Percentiles rank a stretch among this genome's conserved stretches.
These are phyloP conservation scores for Fusarium cicatricum DNA, from an alignment of 2,329 filamentous ascomycete species.

Conservation along the genomic window DNA sequence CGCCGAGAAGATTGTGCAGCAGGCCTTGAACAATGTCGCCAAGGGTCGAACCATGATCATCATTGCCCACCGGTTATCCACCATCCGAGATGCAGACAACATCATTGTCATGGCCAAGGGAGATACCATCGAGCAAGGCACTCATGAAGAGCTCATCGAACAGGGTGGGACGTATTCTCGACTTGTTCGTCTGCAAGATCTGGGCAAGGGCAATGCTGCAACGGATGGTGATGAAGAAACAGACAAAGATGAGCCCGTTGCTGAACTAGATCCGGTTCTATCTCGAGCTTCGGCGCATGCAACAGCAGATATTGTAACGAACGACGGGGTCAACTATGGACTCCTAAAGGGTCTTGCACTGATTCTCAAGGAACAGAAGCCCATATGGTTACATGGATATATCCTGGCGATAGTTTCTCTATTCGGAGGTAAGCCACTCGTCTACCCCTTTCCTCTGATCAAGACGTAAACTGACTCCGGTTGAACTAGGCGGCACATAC, in stretches of 20 bases:
- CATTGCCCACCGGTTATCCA: conserved; percentile 69
- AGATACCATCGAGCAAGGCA: conserved; percentile 66
- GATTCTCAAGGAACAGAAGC: conserved; percentile 44
- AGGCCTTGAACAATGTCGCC: conserved; percentile 62
- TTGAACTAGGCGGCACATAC: conserved; percentile 47
- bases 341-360: conserved; percentile 44
- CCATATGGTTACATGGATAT: conserved; percentile 37
- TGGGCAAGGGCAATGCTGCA: conserved; percentile 37
- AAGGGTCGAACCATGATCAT: conserved; percentile 69
- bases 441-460: not conserved
- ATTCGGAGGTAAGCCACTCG: conserved; percentile 42
- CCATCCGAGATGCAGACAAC: conserved; percentile 68
- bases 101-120: conserved; percentile 72
- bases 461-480: not conserved
- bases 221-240: conserved; percentile 27
- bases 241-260: conserved; percentile 50
- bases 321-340: conserved; percentile 31
- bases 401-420: conserved; percentile 36
- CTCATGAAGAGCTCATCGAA: conserved; percentile 64
- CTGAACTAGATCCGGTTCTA: conserved; percentile 38
- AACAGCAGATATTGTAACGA: conserved; percentile 9
- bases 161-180: conserved; percentile 58
- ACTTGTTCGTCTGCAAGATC: conserved; percentile 56
- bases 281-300: conserved; percentile 37
- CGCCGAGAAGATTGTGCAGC: conserved; percentile 61